Percentiles rank a stretch among this genome's conserved stretches.
Conservation (phyloP, 305 asterid species). For the Ilex paraguariensis region DNA sequence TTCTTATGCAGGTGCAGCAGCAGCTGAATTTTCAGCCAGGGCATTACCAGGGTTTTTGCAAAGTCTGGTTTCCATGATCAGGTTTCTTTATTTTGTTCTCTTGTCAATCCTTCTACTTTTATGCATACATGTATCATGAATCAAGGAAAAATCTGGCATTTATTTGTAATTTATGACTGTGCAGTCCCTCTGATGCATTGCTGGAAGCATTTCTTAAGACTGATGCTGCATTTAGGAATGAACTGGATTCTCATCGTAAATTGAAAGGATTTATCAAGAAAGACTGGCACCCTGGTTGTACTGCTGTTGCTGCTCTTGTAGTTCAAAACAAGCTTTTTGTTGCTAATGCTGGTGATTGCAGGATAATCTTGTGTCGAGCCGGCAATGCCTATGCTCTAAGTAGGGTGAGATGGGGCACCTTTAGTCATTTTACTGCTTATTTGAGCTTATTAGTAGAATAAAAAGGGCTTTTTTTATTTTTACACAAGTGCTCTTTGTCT, state of each 20-base stretch:
- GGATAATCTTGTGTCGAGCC: constrained; percentile 70
- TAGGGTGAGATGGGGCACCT: constrained; percentile 50
- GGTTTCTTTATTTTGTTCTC: constrained; percentile 30
- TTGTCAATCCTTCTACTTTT: constrained; percentile 9
- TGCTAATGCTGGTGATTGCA: constrained; percentile 98
- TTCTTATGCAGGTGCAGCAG: constrained; percentile 67
- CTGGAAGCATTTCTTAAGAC: constrained; percentile 70
- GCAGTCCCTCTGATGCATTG: constrained; percentile 79
- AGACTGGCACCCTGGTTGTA: constrained; percentile 91
- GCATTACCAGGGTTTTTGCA: constrained; percentile 76
- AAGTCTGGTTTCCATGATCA: constrained; percentile 39
- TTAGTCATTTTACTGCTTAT: constrained; percentile 8
- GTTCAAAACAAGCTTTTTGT: constrained; percentile 66
- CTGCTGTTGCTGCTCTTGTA: constrained; percentile 75
- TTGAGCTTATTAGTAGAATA: not conserved
- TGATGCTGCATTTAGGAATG: constrained; percentile 72
- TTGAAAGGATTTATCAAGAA: constrained; percentile 52
- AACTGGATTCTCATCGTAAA: constrained; percentile 47
- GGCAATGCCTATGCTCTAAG: constrained; percentile 71
- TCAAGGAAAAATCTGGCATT: not conserved
- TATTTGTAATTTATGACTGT: constrained; percentile 3
- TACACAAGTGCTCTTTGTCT: not conserved
- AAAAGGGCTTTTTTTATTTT: constrained; percentile 2
- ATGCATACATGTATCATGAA: constrained; percentile 10
- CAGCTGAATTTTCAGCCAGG: constrained; percentile 92